Percentiles rank a stretch among this genome's conserved stretches.
phyloP scores from a whole-genome alignment of 106 monocot genomes.

The Acorus calamus region DNA sequence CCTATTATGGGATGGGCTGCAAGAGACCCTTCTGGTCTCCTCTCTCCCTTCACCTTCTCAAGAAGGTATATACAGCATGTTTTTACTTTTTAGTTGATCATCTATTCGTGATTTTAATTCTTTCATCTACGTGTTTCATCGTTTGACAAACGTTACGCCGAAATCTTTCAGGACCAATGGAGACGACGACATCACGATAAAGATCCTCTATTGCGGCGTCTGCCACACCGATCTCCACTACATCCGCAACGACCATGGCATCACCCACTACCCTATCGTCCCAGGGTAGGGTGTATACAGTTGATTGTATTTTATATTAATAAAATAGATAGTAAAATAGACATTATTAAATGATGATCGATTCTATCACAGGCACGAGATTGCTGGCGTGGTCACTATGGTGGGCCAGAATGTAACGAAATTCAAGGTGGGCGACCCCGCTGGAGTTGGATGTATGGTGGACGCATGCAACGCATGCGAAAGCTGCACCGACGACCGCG shows the following conservation, averaged over 20 bases:
- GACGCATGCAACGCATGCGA: background rate
- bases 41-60: no score
- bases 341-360: no score
- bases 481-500: background rate
- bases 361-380: slow-evolving; percentile 1
- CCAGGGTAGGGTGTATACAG: slow-evolving; percentile 5
- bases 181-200: background rate
- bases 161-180: background rate
- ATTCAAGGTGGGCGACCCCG: slow-evolving; percentile 1
- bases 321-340: no score
- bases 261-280: slow-evolving; percentile 5
- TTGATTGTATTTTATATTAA: no score
- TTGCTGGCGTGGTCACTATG: background rate
- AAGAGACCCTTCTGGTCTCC: no score
- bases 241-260: background rate
- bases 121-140: no score
- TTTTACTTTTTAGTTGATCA: background rate
- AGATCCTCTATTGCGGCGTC: slow-evolving; percentile 6
- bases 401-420: background rate
- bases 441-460: background rate
- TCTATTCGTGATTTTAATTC: no score
- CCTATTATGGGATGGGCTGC: no score
- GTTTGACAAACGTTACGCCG: background rate
- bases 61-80: no score
- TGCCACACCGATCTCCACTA: slow-evolving; percentile 8